Percentiles rank a stretch among this genome's conserved stretches.
phyloP scores from a whole-genome alignment of 1,284 basidiomycete species.

The Bjerkandera adusta region DNA sequence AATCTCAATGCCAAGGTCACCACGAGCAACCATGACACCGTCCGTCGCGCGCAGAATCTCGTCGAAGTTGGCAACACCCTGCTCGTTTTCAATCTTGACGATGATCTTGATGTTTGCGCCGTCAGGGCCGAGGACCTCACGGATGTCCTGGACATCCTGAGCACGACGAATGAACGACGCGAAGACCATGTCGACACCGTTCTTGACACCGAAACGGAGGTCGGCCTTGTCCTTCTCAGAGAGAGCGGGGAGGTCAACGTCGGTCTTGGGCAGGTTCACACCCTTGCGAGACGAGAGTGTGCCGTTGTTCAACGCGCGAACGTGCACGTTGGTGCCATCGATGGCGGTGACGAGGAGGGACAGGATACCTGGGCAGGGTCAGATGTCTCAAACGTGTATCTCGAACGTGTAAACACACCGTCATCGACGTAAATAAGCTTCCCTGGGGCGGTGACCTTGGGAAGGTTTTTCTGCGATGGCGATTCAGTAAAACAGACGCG shows the following conservation, averaged over 20 bases:
- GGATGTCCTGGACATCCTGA: slow-evolving; percentile 91
- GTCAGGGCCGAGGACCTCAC: slow-evolving; percentile 86
- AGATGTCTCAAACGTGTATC: not conserved
- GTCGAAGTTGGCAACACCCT: slow-evolving; percentile 96
- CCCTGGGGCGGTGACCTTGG: slow-evolving; percentile 93
- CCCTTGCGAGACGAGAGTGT: slow-evolving; percentile 96
- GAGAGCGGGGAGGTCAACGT: slow-evolving; percentile 96
- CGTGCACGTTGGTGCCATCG: slow-evolving; percentile 77
- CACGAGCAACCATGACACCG: slow-evolving; percentile 98
- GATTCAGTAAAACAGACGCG: slow-evolving; percentile 8
- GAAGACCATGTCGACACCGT: slow-evolving; percentile 98
- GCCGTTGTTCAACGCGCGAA: slow-evolving; percentile 93
- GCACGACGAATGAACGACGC: slow-evolving; percentile 96
- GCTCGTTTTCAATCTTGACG: slow-evolving; percentile 98
- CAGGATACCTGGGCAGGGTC: slow-evolving; percentile 65
- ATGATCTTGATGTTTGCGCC: slow-evolving; percentile 96
- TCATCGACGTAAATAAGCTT: slow-evolving; percentile 98
- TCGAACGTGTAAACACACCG: slow-evolving; percentile 46
- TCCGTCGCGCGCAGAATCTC: slow-evolving; percentile 92
- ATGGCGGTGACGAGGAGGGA: slow-evolving; percentile 91
- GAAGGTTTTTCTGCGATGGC: slow-evolving; percentile 71
- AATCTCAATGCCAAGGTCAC: slow-evolving; percentile 97
- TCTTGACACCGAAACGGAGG: slow-evolving; percentile 93
- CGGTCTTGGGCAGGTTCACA: slow-evolving; percentile 98
- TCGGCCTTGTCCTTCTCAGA: slow-evolving; percentile 99